Evolutionary conservation across 2,329 filamentous ascomycete species (phyloP).

Genomic region (Furcasterigmium sp.): DNA sequence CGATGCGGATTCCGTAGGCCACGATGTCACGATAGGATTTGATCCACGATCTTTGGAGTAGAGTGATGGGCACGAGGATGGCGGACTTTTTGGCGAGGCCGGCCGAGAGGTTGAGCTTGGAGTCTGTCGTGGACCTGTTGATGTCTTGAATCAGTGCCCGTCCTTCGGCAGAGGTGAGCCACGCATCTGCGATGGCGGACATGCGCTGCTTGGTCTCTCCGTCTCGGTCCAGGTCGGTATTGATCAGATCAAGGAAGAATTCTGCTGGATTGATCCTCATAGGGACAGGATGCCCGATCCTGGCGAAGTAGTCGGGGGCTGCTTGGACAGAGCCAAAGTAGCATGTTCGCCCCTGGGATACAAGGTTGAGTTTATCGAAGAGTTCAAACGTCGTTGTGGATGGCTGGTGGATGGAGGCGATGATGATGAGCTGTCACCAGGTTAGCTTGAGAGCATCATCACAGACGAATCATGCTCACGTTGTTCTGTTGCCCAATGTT

Average conservation of each 20-base stretch:
- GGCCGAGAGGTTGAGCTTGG: slow-evolving; percentile 3
- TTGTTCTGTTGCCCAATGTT: slow-evolving; percentile 61
- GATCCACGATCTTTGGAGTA: slow-evolving; percentile 74
- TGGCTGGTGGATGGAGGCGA: slow-evolving; percentile 82
- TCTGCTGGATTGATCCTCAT: slow-evolving; percentile 74
- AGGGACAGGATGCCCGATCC: slow-evolving; percentile 58
- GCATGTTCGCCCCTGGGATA: slow-evolving; percentile 65
- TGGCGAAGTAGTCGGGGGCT: slow-evolving; percentile 59
- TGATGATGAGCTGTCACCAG: slow-evolving; percentile 58
- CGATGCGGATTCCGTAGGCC: slow-evolving; percentile 75
- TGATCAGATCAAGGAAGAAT: slow-evolving; percentile 72
- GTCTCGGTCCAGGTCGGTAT: slow-evolving; percentile 64
- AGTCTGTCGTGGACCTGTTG: background rate
- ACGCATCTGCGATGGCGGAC: slow-evolving; percentile 16
- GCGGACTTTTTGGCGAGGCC: slow-evolving; percentile 34
- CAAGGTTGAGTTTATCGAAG: slow-evolving; percentile 73
- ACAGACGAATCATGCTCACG: slow-evolving; percentile 29
- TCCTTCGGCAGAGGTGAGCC: slow-evolving; percentile 17
- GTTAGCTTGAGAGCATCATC: background rate
- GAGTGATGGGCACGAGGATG: slow-evolving; percentile 50
- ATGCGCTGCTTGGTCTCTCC: slow-evolving; percentile 23
- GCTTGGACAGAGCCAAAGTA: slow-evolving; percentile 63
- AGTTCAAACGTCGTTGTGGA: slow-evolving; percentile 73
- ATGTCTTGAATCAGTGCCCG: background rate
- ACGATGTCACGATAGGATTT: slow-evolving; percentile 82